These are phyloP conservation scores for Aureobasidium uvarum DNA, from an alignment of 2,329 filamentous ascomycete species.

Conservation along the genomic window DNA sequence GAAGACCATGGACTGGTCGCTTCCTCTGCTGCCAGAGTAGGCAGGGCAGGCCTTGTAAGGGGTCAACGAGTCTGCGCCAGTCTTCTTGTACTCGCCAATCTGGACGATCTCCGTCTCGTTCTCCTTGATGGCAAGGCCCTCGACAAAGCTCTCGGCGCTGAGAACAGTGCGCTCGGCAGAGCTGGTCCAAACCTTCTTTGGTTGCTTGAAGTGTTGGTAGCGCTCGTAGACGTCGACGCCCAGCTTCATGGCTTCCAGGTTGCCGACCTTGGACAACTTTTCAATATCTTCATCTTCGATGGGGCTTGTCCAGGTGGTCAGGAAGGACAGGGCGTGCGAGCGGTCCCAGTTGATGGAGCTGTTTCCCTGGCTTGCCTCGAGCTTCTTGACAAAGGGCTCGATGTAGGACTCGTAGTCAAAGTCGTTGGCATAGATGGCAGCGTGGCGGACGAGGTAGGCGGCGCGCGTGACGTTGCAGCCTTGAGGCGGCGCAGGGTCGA, in stretches of 20 bases:
- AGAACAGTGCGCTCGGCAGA: slow-evolving; percentile 61
- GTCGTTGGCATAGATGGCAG: slow-evolving; percentile 54
- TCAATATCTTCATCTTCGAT: slow-evolving; percentile 57
- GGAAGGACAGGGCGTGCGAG: slow-evolving; percentile 56
- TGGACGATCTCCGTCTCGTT: slow-evolving; percentile 55
- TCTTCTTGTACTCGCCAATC: slow-evolving; percentile 57
- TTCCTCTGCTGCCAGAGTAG: slow-evolving; percentile 59
- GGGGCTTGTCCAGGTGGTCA: slow-evolving; percentile 57
- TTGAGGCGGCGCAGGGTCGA: slow-evolving; percentile 50
- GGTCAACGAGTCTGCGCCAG: slow-evolving; percentile 61
- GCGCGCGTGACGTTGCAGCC: slow-evolving; percentile 53
- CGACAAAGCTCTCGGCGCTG: slow-evolving; percentile 58
- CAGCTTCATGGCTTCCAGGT: slow-evolving; percentile 59
- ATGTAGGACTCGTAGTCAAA: slow-evolving; percentile 55
- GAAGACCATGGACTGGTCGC: slow-evolving; percentile 52
- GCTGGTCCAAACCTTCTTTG: slow-evolving; percentile 60
- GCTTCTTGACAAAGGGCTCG: slow-evolving; percentile 55
- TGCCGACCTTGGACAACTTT: slow-evolving; percentile 61
- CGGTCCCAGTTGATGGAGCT: slow-evolving; percentile 58
- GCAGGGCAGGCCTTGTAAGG: slow-evolving; percentile 64
- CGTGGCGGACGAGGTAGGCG: slow-evolving; percentile 52
- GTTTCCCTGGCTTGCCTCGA: slow-evolving; percentile 48
- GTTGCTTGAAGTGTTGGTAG: slow-evolving; percentile 55
- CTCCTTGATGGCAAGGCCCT: slow-evolving; percentile 55
- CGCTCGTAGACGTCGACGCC: slow-evolving; percentile 59